A percentile compares a stretch with the other conserved stretches of the same genome.
These are phyloP conservation scores for Saccharomyces uvarum DNA, from an alignment of 1,139 yeast species.

Conservation along the genomic window DNA sequence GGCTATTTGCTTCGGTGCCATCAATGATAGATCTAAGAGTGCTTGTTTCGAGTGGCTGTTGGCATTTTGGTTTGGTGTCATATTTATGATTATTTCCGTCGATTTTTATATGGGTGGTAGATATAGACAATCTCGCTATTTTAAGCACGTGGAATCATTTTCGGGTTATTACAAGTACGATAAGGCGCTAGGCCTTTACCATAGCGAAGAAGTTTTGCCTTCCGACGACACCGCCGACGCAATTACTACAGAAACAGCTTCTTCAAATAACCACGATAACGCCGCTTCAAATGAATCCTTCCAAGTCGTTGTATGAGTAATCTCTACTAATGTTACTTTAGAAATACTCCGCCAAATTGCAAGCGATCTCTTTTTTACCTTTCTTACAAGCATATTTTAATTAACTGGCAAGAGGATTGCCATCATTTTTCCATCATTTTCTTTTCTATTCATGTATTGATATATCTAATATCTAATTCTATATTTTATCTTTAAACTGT, in stretches of 20 bases:
- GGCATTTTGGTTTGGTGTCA: slow-evolving; percentile 72
- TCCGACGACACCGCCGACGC: background rate
- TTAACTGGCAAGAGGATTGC: background rate
- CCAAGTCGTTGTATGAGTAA: background rate
- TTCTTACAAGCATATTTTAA: background rate
- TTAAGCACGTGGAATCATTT: slow-evolving; percentile 24
- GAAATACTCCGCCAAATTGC: background rate
- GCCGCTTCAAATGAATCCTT: background rate
- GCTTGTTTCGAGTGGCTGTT: slow-evolving; percentile 74
- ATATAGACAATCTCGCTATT: slow-evolving; percentile 24
- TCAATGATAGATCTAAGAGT: slow-evolving; percentile 37
- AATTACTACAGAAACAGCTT: background rate
- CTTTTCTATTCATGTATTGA: background rate
- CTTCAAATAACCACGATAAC: background rate
- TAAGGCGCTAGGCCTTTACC: slow-evolving; percentile 9
- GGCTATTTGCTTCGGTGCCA: slow-evolving; percentile 59
- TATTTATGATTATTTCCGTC: slow-evolving; percentile 57
- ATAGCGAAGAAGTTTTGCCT: background rate
- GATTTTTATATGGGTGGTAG: slow-evolving; percentile 60
- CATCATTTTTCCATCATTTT: background rate
- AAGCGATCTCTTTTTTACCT: background rate
- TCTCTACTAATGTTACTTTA: background rate
- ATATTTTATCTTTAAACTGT: too few relatives aligned
- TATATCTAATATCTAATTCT: background rate
- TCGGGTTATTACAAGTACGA: slow-evolving; percentile 27